These are phyloP conservation scores for Termitomyces sp. DNA, from an alignment of 768 basidiomycete species.

Conservation along the genomic window DNA sequence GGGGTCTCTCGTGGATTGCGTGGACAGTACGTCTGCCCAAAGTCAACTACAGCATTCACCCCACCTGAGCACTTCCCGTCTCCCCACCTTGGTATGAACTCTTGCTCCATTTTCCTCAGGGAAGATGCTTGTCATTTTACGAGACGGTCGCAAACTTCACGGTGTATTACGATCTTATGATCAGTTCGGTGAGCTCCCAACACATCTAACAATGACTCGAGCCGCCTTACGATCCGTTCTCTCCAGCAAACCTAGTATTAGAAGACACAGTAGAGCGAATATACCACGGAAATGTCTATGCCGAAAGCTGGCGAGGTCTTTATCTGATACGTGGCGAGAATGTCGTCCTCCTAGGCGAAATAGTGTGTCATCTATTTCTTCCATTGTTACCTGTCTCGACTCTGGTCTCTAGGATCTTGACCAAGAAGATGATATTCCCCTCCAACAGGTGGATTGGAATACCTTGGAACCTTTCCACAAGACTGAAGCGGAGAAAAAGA, in stretches of 20 bases:
- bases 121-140: conserved; percentile 96
- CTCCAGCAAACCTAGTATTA: conserved; percentile 89
- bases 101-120: conserved; percentile 51
- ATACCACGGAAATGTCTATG: conserved; percentile 85
- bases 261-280: conserved; percentile 95
- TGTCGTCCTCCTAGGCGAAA: conserved; percentile 94
- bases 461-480: conserved; percentile 70
- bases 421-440: conserved; percentile 82
- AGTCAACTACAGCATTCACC: conserved; percentile 46
- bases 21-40: conserved; percentile 95
- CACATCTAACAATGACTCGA: not conserved
- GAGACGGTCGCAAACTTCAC: conserved; percentile 95
- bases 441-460: conserved; percentile 71
- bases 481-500: conserved; percentile 68
- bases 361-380: conserved; percentile 50
- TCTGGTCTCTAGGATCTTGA: conserved; percentile 72
- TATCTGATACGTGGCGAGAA: conserved; percentile 98
- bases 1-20: conserved; percentile 97
- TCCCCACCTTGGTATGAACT: conserved; percentile 21
- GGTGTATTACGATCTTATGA: conserved; percentile 97
- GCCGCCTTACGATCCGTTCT: not conserved
- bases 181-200: conserved; percentile 79
- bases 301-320: conserved; percentile 84
- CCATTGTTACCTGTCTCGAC: not conserved
- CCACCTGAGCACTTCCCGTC: conserved; percentile 41